Base-by-base conservation (phyloP, 805 yeast species). In the Starmerella lactis-condensi region DNA sequence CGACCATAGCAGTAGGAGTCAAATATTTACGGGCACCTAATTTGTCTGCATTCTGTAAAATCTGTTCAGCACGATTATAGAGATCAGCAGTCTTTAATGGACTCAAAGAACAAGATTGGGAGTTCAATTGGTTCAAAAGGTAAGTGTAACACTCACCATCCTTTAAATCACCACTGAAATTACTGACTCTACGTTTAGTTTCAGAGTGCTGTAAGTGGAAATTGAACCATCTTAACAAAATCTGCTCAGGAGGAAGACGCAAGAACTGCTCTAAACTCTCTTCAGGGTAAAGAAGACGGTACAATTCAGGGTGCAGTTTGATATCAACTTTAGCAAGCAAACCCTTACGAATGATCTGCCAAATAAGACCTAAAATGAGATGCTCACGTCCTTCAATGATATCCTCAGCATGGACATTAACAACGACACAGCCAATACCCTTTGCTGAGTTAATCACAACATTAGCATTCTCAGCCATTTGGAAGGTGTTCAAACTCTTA, bases 271-370 rank as follows among this genome's bases (percentile, higher is more conserved):
- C 98, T 36, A 89, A 63, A 26, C 96, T 89, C 59, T 89, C 98
- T 54, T 85, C 96, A 24, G 85, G 95, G 51, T 83, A 94, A 41
- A 89, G 64, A 40, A 89, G 60, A 46, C 98, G 75, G 58, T 89
- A 89, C 51, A 89, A 67, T 56, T 89, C 98, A 4, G 98, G 98
- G 50, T 89, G 98, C 40, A 74, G 62, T 57, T 85, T 83, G 54
- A 89, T 89, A 56, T 89, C 98, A 52, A 89, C 89, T 58, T 89
- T 89, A 44, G 85, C 69, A 44, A 89, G 70, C 51, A 89, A 62
- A 28, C 98, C 98, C 57, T 94, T 75, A 60, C 98, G 75, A 45
- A 89, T 89, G 48, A 89, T 78, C 62, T 89, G 98, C 98, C 98
- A 89, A 45, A 89, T 85, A 38, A 89, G 67, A 40, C 98, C 98